Percentiles rank a stretch among this genome's conserved stretches.
phyloP scores from a whole-genome alignment of 176 grass and related monocot species.

The Puccinellia tenuiflora region DNA sequence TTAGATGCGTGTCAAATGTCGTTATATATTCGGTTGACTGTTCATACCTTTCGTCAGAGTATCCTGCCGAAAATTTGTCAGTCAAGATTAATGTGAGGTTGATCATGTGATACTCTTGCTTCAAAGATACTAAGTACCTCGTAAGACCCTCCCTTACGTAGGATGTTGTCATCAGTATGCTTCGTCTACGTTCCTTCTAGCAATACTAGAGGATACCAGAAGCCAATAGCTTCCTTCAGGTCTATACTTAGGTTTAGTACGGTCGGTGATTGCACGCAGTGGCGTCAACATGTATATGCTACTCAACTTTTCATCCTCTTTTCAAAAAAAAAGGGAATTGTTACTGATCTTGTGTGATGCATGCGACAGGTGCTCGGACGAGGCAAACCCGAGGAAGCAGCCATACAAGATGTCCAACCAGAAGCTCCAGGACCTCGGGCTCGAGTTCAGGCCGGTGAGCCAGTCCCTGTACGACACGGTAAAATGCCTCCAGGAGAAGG shows the following conservation, averaged over 20 bases:
- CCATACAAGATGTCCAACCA: conserved; percentile 72
- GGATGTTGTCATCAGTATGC: neutral
- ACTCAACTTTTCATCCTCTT: neutral
- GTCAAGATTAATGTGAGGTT: neutral
- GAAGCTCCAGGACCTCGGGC: conserved; percentile 61
- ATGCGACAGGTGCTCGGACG: conserved; percentile 67
- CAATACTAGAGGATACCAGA: neutral
- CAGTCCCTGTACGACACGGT: conserved; percentile 66
- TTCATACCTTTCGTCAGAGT: neutral
- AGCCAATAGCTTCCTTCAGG: neutral
- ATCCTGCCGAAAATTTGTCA: neutral
- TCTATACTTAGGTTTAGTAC: neutral
- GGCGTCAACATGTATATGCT: neutral
- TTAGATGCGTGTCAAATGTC: neutral
- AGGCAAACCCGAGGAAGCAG: conserved; percentile 63
- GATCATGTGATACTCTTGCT: neutral
- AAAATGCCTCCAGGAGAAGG: conserved; percentile 78
- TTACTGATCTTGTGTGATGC: neutral
- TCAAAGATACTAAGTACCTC: conserved; percentile 22
- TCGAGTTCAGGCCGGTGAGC: conserved; percentile 57
- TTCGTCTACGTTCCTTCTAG: neutral
- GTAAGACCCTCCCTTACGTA: too few species aligned
- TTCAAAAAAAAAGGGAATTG: neutral
- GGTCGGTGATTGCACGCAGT: neutral
- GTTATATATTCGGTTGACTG: neutral